Evolutionary conservation across 257 asterid species (phyloP).

Genomic region (Solanum phureja): DNA sequence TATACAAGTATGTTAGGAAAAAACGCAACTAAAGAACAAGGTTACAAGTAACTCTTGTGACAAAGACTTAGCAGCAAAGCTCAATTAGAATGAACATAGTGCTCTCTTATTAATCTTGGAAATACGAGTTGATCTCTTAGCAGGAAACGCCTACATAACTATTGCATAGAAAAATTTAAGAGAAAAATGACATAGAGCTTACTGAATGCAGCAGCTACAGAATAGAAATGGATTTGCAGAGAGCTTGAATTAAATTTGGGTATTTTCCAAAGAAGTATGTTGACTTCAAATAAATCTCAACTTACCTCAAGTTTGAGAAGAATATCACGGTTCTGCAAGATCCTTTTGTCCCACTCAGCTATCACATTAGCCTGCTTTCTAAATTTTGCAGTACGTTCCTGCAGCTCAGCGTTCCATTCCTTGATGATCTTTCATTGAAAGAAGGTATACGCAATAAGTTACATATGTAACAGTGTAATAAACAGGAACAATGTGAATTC

Average conservation of each 20-base stretch:
- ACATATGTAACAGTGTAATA: not conserved
- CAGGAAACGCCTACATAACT: not conserved
- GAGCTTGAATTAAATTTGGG: not conserved
- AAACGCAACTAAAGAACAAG: not conserved
- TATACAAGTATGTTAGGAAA: not conserved
- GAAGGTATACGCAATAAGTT: not conserved
- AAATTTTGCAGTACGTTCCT: constrained; percentile 82
- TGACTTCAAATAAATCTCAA: not conserved
- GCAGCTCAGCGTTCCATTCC: constrained; percentile 94
- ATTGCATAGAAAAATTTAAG: not conserved
- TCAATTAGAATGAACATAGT: not conserved
- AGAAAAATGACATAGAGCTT: not conserved
- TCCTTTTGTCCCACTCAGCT: constrained; percentile 95
- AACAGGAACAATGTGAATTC: not conserved
- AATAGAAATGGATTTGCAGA: not conserved
- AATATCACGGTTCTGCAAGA: constrained; percentile 89
- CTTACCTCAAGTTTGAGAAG: constrained; percentile 86
- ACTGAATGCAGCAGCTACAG: not conserved
- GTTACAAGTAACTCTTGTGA: not conserved
- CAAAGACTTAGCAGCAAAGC: not conserved
- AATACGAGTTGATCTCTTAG: not conserved
- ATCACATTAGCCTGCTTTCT: constrained; percentile 89
- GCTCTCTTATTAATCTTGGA: not conserved
- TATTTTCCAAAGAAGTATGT: not conserved
- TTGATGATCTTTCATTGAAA: constrained; percentile 62